Evolutionary conservation across 2,329 filamentous ascomycete genomes (phyloP).

Genomic region (Lasiodiplodia gonubiensis): DNA sequence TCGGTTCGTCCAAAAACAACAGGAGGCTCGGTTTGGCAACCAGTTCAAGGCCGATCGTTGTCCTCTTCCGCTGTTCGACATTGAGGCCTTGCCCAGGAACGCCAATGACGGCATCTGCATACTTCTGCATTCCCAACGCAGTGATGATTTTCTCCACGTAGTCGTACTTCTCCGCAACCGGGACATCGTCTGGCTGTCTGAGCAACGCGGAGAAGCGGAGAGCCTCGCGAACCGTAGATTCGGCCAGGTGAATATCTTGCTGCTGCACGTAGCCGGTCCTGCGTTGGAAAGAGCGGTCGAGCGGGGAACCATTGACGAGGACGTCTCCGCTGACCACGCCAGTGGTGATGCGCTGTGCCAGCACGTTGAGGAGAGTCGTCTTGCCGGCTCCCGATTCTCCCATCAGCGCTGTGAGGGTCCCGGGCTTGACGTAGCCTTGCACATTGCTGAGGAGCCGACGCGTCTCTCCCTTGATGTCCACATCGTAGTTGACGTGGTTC

Average conservation of each 20-base stretch:
- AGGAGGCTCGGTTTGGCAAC: conserved; percentile 70
- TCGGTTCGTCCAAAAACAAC: conserved; percentile 66
- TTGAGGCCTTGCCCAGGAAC: conserved; percentile 65
- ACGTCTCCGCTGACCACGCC: conserved; percentile 48
- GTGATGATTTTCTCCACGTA: conserved; percentile 70
- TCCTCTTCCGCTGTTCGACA: conserved; percentile 71
- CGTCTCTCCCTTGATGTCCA: conserved; percentile 50
- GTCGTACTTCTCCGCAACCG: conserved; percentile 62
- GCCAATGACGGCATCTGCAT: conserved; percentile 69
- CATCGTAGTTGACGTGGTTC: conserved; percentile 40
- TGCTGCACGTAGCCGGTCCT: conserved; percentile 49
- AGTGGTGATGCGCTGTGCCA: conserved; percentile 45
- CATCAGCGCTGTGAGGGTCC: conserved; percentile 56
- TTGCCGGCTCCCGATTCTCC: conserved; percentile 48
- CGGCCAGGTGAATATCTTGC: conserved; percentile 60
- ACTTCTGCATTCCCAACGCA: conserved; percentile 71
- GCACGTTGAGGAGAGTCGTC: conserved; percentile 45
- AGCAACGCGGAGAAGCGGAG: conserved; percentile 45
- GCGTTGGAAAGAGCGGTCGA: conserved; percentile 44
- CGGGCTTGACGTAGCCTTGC: conserved; percentile 61
- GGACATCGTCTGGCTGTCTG: conserved; percentile 59
- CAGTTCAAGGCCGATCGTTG: conserved; percentile 75
- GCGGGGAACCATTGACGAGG: conserved; percentile 45
- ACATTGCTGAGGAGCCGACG: conserved; percentile 61
- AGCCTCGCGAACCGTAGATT: conserved; percentile 45